Percentiles rank a stretch among this genome's conserved stretches.
Evolutionary conservation across 2,329 filamentous ascomycete species (phyloP).

Genomic region (Exutisphaerella laricina): DNA sequence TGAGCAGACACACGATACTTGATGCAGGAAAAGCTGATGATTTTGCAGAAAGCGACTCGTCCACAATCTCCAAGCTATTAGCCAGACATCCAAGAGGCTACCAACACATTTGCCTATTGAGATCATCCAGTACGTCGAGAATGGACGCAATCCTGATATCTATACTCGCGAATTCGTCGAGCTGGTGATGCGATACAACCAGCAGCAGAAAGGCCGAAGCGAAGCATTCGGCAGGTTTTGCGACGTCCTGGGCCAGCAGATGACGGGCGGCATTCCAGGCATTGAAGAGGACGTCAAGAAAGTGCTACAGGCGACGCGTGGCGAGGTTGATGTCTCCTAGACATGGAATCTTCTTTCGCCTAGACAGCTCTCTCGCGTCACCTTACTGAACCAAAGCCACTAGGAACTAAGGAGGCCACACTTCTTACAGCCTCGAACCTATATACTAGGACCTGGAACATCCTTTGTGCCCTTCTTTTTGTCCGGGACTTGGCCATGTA

Average conservation of each 20-base stretch:
- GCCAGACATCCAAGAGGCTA: constrained; percentile 44
- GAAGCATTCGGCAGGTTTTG: constrained; percentile 55
- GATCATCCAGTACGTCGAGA: constrained; percentile 60
- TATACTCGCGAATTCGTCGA: constrained; percentile 63
- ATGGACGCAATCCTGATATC: constrained; percentile 60
- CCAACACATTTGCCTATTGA: constrained; percentile 54
- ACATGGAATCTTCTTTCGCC: no score
- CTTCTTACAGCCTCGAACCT: no score
- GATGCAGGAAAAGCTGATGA: neutral
- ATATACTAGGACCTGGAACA: no score
- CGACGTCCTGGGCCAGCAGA: constrained; percentile 54
- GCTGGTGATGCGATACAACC: constrained; percentile 57
- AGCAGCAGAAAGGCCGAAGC: constrained; percentile 56
- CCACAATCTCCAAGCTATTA: constrained; percentile 49
- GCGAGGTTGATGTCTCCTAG: constrained; percentile 14
- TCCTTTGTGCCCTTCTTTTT: no score
- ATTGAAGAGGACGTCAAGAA: constrained; percentile 48
- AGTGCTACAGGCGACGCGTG: constrained; percentile 44
- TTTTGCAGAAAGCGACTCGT: constrained; percentile 46
- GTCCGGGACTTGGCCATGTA: constrained; percentile 16
- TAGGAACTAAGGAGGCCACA: no score
- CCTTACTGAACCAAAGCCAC: no score
- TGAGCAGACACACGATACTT: constrained; percentile 27
- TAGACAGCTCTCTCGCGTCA: no score
- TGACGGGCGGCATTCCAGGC: constrained; percentile 54